Evolutionary conservation across 352 stramenopile species (phyloP).

Genomic region (Phytophthora rubi): DNA sequence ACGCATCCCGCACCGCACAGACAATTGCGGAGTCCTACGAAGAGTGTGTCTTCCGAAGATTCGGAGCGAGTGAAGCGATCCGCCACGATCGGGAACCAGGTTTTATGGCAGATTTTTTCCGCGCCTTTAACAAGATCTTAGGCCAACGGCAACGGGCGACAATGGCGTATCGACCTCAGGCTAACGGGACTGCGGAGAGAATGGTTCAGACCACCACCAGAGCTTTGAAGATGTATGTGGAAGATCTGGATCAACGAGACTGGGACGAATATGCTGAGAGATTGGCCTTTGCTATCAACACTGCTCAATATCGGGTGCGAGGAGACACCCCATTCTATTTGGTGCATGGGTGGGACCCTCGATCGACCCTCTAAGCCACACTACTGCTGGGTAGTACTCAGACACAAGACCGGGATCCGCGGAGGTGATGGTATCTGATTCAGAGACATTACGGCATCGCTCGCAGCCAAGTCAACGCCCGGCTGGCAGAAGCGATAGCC

Average conservation of each 20-base stretch:
- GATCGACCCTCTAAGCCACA: not conserved
- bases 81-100: not conserved
- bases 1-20: no score
- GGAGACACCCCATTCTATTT: not conserved
- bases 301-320: not conserved
- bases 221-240: not conserved
- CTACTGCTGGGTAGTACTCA: not conserved
- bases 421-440: not conserved
- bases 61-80: not conserved
- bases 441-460: not conserved
- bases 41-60: not conserved
- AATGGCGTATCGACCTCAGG: not conserved
- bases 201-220: not conserved
- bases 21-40: not conserved
- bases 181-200: not conserved
- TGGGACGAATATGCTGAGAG: not conserved
- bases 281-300: not conserved
- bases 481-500: not conserved
- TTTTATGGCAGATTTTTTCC: not conserved
- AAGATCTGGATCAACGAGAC: not conserved
- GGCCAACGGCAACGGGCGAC: not conserved
- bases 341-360: not conserved
- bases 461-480: not conserved
- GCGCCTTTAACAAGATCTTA: not conserved
- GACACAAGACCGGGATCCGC: not conserved